A percentile compares a stretch with the other conserved stretches of the same genome.
These are phyloP conservation scores for Draba incana DNA, from an alignment of 345 rosid genomes.

Conservation along the genomic window DNA sequence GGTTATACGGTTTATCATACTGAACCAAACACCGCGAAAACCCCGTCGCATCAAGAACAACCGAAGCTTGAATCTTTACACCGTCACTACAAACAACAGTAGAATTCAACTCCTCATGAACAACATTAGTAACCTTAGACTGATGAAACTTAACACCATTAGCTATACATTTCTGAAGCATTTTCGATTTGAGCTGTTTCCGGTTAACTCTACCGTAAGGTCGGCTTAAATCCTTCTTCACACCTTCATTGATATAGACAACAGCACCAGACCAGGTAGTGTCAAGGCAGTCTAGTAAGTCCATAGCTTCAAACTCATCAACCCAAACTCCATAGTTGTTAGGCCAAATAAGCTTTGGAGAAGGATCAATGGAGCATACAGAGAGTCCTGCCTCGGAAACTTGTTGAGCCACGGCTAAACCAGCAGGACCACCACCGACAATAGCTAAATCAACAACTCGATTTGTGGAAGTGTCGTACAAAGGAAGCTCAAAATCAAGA, in stretches of 20 bases:
- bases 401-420: constrained; percentile 94
- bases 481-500: constrained; percentile 88
- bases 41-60: constrained; percentile 98
- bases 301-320: constrained; percentile 98
- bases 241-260: constrained; percentile 61
- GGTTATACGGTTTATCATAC: constrained; percentile 94
- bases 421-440: constrained; percentile 99
- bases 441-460: constrained; percentile 79
- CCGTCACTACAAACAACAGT: constrained; percentile 84
- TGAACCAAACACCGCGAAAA: constrained; percentile 91
- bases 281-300: constrained; percentile 92
- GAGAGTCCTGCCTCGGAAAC: constrained; percentile 94
- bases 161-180: constrained; percentile 82
- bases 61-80: constrained; percentile 75
- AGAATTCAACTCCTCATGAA: constrained; percentile 85
- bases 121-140: constrained; percentile 84
- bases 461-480: constrained; percentile 65
- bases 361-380: constrained; percentile 89
- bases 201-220: constrained; percentile 98
- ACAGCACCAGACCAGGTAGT: constrained; percentile 97
- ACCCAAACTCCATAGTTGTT: constrained; percentile 99
- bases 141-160: constrained; percentile 92
- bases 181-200: constrained; percentile 87
- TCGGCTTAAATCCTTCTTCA: constrained; percentile 65
- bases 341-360: constrained; percentile 93